These are phyloP conservation scores for Vaccinium darrowii DNA, from an alignment of 148 eudicot genomes.

Conservation along the genomic window DNA sequence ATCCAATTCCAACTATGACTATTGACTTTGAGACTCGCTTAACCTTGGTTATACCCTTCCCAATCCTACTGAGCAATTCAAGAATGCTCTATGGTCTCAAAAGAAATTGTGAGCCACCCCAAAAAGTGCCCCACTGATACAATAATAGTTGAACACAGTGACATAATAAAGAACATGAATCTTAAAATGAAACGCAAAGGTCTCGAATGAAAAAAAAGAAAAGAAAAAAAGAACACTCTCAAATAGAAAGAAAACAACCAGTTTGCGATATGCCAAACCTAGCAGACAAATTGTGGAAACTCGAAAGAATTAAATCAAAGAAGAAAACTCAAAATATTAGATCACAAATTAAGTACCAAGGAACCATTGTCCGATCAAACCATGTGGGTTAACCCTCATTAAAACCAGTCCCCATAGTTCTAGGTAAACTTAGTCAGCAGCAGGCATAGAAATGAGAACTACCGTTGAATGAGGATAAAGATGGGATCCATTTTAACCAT, in stretches of 20 bases:
- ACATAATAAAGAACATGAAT: background rate
- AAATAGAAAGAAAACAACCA: background rate
- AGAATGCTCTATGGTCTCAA: background rate
- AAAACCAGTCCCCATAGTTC: background rate
- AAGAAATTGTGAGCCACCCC: background rate
- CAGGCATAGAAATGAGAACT: background rate
- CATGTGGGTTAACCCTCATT: background rate
- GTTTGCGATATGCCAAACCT: background rate
- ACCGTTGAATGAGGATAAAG: background rate
- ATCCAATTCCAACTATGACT: slow-evolving; percentile 3
- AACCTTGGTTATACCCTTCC: background rate
- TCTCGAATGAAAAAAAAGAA: background rate
- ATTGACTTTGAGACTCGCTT: background rate
- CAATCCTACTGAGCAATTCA: background rate
- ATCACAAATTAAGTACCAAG: background rate
- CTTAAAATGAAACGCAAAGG: background rate
- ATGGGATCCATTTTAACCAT: background rate
- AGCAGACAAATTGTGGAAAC: background rate
- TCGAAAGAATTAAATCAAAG: background rate
- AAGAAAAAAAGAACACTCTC: background rate
- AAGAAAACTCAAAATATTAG: background rate
- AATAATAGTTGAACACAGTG: background rate
- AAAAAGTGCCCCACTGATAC: background rate
- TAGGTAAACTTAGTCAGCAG: background rate
- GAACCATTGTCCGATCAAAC: background rate